Evolutionary conservation across 2,329 filamentous ascomycete species (phyloP), one percentile per base, ranked within the genome.

Genomic region (Penicillium sp.): DNA sequence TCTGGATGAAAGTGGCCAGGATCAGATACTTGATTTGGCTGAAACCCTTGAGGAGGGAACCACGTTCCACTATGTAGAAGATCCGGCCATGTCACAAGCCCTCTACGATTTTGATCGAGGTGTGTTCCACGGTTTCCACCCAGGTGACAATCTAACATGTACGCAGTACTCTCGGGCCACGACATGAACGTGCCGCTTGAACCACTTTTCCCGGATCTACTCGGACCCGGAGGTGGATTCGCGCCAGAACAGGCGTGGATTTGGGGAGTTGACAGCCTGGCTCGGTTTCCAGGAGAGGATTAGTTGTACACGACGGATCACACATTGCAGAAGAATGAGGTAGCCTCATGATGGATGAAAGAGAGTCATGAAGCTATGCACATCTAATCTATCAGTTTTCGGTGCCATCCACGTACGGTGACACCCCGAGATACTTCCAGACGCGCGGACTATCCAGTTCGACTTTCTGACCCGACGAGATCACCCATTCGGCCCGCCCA

Each of bases 371-470:
- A 5, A 27, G 25, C 25, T 9, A 27, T 27, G 25, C 25, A 27
- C 33, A 2, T 18, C 33, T 36, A 9, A 14, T 36, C 24, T 42
- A 42, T 25, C 20, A 27, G 9, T 27, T 27, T 27, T 6, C 25
- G 6, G 25, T 27, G 9, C 33, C 25, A n/a, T 56, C 57, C n/a
- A 51, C 47, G 31, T 75, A 82, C 0, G 79, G 74, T 46, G 69
- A 77, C 3, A 68, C 74, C 3, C 74, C 74, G 46, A 82, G 60
- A 8, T 47, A 50, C 16, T 48, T 55, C 58, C 58, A 70, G 60
- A 46, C 57, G 65, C 79, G 79, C 79, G 9, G 69, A 69, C 20
- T 68, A 60, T 28, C 67, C 68, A 81, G 65, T 1, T 73, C 74
- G 8, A 74, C 61, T 2, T 78, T 69, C 36, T 71, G 76, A 28